Base-by-base conservation (phyloP, 2,329 filamentous ascomycete species). In the Phyllosticta citrichinensis region DNA sequence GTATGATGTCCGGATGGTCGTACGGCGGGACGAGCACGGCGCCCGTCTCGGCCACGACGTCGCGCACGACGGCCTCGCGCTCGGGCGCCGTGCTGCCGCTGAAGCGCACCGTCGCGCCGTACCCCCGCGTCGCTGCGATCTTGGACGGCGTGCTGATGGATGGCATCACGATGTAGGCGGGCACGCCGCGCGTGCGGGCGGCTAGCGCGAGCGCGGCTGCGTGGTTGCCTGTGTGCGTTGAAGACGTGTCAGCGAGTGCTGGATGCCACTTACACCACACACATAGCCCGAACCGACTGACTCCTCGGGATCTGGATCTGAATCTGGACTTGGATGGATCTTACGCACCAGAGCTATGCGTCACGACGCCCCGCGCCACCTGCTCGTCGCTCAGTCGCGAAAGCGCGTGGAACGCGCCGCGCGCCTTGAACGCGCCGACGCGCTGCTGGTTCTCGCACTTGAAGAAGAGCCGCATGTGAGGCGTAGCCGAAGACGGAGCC, bases 401-500 rank as follows among this genome's bases (percentile, higher is more conserved):
- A 47, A 96, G 71, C 0, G 92, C 91, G 74, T 97, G 90, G 67
- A 96, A 97, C 0, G 92, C 93, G 5, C 93, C 94, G 6, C 93
- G 80, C 17, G 86, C 88, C 77, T 97, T 97, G 79, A 97, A 97
- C 0, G 93, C 93, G 57, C 93, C 94, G 60, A 95, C 85, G 60
- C 86, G 85, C 78, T 97, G 94, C 62, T 90, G 79, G 74, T 97
- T 97, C 79, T 97, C 93, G 74, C 91, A 95, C 78, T 97, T 97
- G 83, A 97, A 96, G 79, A 89, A 94, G 58, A 97, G 80, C 12
- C 84, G 80, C 50, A 96, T 77, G 56, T 76, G 83, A 0, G 91
- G 91, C 3, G 72, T 76, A 0, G 87, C 83, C 0, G 86, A 81
- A n/a, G 71, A 69, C 50, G 80, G 76, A 5, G 80, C 81, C 66